Base-by-base conservation (phyloP, 305 asterid genomes). In the Fraxinus baroniana region DNA sequence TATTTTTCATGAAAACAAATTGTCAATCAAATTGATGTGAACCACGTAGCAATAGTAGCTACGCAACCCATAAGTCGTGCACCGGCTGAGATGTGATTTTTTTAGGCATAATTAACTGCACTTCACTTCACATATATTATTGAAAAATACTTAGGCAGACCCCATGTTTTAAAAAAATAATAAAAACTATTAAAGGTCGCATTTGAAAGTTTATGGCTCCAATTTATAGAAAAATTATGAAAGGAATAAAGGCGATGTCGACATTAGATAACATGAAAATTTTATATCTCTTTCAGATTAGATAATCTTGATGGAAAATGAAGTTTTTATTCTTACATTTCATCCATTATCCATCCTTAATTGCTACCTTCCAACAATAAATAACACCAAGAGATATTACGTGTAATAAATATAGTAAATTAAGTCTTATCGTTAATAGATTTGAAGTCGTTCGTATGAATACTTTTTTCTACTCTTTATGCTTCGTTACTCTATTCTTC, bases 81-180 rank as follows among this genome's bases (percentile, higher is more conserved):
- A 80, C 22, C 20, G 20, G 79, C 35, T 73, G 24, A 49, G 24
- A 30, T 49, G 71, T 80, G 83, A 80, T 17, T n/a, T 2, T 41
- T 78, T 81, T 81, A 52, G 68, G 78, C 57, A 73, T 70, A 68
- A 82, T 85, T 85, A 20, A n/a, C 39, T 71, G 86, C 37, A 81
- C 37, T 77, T 81, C 81, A 78, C 37, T 77, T 81, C 76, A 74
- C 73, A 78, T 75, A 75, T 0, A 62, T 28, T n/a, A 20, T 46
- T 82, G 7, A 17, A 68, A 68, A 60, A 26, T 13, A 68, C 86
- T 57, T 79, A 24, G 36, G 83, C 30, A 32, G 26, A 81, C 52
- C 83, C 79, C 83, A 75, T 24, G 18, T 9, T 72, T 80, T 81
- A 37, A 71, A 49, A 17, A 62, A 78, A 78, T 26, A 26, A 26